These are phyloP conservation scores for Thermomucor indicae-seudaticae DNA, from an alignment of 371 early-diverging fungal species.

Conservation along the genomic window DNA sequence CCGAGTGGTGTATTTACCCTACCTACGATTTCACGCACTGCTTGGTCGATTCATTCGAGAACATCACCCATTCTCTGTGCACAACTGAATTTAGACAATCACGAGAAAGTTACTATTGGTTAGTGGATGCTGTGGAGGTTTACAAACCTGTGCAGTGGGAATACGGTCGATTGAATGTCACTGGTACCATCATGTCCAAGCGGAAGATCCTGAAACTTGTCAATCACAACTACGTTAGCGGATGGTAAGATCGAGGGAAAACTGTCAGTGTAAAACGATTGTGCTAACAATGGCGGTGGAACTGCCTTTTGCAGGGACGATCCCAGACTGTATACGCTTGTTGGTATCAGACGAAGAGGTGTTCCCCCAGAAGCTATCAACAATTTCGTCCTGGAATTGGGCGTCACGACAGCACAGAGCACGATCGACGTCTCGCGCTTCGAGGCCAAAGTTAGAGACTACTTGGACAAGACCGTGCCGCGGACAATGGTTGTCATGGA, in stretches of 20 bases:
- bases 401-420: conserved; percentile 87
- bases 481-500: conserved; percentile 90
- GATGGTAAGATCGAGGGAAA: conserved; percentile 95
- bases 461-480: conserved; percentile 88
- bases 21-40: conserved; percentile 99
- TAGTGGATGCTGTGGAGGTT: conserved; percentile 87
- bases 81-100: conserved; percentile 99
- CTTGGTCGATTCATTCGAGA: conserved; percentile 97
- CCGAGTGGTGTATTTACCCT: conserved; percentile 97
- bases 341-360: conserved; percentile 97
- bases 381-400: conserved; percentile 93
- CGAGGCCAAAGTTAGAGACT: conserved; percentile 95
- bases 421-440: conserved; percentile 91
- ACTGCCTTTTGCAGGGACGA: conserved; percentile 73
- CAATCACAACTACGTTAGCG: conserved; percentile 82
- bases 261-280: neutral
- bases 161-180: conserved; percentile 96
- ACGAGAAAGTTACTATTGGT: conserved; percentile 99
- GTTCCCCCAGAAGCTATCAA: conserved; percentile 99
- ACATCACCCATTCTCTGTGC: conserved; percentile 97
- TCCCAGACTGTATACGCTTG: conserved; percentile 97
- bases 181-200: conserved; percentile 99
- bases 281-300: neutral
- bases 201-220: conserved; percentile 99
- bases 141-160: conserved; percentile 93